phyloP scores from a whole-genome alignment of 2,329 filamentous ascomycete species.

The Botryotinia calthae region DNA sequence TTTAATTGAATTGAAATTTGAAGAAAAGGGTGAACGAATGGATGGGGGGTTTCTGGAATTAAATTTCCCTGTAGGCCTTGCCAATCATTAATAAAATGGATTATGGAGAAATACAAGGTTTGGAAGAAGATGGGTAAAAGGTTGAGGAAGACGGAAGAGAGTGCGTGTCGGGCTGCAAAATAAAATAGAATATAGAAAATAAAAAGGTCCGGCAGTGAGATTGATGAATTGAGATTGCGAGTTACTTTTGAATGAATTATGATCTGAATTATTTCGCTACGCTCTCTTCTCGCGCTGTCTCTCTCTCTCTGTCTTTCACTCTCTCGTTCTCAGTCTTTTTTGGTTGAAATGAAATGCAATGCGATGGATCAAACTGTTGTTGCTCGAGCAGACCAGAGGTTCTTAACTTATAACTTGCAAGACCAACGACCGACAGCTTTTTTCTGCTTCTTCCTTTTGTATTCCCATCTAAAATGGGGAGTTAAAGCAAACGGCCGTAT shows the following conservation, averaged over 20 bases:
- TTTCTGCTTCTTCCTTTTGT: not conserved
- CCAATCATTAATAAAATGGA: constrained; percentile 14
- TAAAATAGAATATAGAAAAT: not conserved
- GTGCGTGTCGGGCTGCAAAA: not conserved
- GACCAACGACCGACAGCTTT: not conserved
- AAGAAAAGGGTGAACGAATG: constrained; percentile 9
- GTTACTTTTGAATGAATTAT: not conserved
- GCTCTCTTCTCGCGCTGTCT: not conserved
- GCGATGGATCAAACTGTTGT: not conserved
- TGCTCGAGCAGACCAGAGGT: not conserved
- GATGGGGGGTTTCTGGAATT: not conserved
- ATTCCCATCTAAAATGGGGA: not conserved
- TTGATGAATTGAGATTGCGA: not conserved
- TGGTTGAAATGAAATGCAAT: not conserved
- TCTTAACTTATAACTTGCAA: constrained; percentile 2
- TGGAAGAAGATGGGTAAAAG: not conserved
- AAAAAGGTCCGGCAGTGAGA: not conserved
- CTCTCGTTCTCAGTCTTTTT: not conserved
- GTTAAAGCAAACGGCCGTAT: not conserved
- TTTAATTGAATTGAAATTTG: constrained; percentile 8
- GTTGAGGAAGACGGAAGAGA: not conserved
- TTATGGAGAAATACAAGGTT: not conserved
- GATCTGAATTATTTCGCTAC: not conserved
- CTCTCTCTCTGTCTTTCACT: not conserved
- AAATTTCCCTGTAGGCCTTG: constrained; percentile 7